Conservation (phyloP, 2,329 filamentous ascomycete species). For the Calonectria pteridis region DNA sequence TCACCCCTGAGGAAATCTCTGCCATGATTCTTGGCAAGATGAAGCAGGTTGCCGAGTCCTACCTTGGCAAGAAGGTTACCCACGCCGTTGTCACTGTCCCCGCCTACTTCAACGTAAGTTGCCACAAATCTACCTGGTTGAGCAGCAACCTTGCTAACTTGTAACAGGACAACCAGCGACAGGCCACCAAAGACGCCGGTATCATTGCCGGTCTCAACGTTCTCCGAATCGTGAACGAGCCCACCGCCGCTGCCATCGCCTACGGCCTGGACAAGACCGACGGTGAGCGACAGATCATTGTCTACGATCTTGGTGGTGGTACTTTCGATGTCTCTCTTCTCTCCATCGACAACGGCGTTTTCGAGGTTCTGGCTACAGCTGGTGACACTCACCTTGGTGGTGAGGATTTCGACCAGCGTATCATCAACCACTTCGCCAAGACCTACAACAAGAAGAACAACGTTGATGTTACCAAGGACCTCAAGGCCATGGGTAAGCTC, state of each 20-base stretch:
- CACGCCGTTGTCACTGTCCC: conserved; percentile 94
- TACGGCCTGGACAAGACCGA: conserved; percentile 92
- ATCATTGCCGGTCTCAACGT: conserved; percentile 93
- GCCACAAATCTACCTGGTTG: background rate
- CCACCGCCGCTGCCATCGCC: conserved; percentile 93
- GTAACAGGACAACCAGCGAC: conserved; percentile 84
- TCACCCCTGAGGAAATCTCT: conserved; percentile 85
- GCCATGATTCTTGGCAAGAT: conserved; percentile 88
- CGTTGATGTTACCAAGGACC: conserved; percentile 92
- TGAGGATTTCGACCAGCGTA: conserved; percentile 98
- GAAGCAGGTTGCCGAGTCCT: conserved; percentile 85
- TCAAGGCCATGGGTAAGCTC: conserved; percentile 98
- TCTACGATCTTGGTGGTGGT: conserved; percentile 95
- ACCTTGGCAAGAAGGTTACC: conserved; percentile 85
- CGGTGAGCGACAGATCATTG: conserved; percentile 88
- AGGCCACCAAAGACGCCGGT: conserved; percentile 96
- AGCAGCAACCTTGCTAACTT: conserved; percentile 36
- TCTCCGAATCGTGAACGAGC: conserved; percentile 96
- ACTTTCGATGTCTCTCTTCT: conserved; percentile 95
- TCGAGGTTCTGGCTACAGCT: conserved; percentile 93
- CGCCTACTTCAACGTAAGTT: conserved; percentile 87
- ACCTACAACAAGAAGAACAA: conserved; percentile 98
- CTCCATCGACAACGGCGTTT: conserved; percentile 91
- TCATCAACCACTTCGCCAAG: conserved; percentile 98
- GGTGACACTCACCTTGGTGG: conserved; percentile 98